A percentile compares a stretch with the other conserved stretches of the same genome.
Evolutionary conservation across 495 filamentous ascomycete species (phyloP).

Genomic region (Acidiella bohemica): DNA sequence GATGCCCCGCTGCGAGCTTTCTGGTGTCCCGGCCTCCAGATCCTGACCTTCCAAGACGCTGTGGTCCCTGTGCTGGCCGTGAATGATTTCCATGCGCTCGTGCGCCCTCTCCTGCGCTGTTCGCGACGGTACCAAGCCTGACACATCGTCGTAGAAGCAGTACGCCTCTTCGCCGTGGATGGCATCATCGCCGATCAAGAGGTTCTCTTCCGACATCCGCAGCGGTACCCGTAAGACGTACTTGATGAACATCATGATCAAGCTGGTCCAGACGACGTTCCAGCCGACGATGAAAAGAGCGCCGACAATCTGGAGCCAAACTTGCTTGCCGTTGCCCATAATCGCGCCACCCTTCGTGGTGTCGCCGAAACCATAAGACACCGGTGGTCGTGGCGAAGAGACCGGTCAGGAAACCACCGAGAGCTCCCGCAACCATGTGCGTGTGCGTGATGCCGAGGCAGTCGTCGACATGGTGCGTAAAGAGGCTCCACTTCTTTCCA

Average conservation of each 20-base stretch:
- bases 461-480: slow-evolving; percentile 39
- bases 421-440: slow-evolving; percentile 37
- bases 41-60: background rate
- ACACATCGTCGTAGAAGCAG: slow-evolving; percentile 20
- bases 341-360: slow-evolving; percentile 40
- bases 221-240: slow-evolving; percentile 39
- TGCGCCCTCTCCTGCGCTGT: slow-evolving; percentile 4
- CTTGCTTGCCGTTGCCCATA: slow-evolving; percentile 39
- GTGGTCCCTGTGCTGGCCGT: background rate
- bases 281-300: slow-evolving; percentile 43
- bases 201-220: slow-evolving; percentile 35
- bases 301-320: slow-evolving; percentile 41
- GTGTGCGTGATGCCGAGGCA: slow-evolving; percentile 42
- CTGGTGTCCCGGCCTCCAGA: background rate
- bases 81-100: background rate
- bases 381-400: slow-evolving; percentile 41
- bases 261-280: slow-evolving; percentile 41
- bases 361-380: slow-evolving; percentile 36
- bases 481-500: slow-evolving; percentile 28
- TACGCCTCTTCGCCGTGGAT: slow-evolving; percentile 42
- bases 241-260: slow-evolving; percentile 43
- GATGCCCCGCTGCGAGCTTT: background rate
- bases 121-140: slow-evolving; percentile 5
- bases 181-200: slow-evolving; percentile 39
- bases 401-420: slow-evolving; percentile 41